phyloP scores from a whole-genome alignment of 306 rosid species.

The Fragaria ananassa region DNA sequence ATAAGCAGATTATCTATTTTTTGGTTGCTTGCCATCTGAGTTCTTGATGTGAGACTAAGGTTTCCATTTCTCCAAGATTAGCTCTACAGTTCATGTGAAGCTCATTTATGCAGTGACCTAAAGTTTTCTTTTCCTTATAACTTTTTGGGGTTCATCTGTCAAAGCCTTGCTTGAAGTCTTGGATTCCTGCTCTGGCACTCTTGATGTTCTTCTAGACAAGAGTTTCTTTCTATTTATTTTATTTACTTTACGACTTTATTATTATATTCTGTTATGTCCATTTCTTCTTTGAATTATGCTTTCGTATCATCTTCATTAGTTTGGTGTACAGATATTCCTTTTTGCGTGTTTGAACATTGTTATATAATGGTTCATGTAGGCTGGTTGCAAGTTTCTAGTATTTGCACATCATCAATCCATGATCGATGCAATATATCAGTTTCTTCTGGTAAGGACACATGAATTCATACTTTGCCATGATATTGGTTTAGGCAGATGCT shows the following conservation, averaged over 20 bases:
- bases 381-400: constrained; percentile 93
- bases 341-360: constrained; percentile 12
- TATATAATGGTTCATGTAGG: constrained; percentile 44
- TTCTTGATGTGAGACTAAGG: background rate
- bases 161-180: background rate
- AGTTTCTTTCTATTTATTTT: background rate
- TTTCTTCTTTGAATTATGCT: background rate
- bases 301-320: constrained; percentile 3
- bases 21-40: background rate
- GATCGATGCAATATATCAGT: constrained; percentile 79
- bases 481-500: constrained; percentile 27
- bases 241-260: background rate
- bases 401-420: constrained; percentile 93
- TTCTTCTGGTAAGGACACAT: constrained; percentile 69
- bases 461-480: constrained; percentile 27
- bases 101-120: background rate
- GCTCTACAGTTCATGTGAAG: background rate
- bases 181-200: background rate
- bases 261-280: too few species aligned
- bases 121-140: background rate
- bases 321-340: constrained; percentile 4
- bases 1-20: background rate
- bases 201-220: background rate
- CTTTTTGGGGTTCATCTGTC: background rate
- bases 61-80: background rate